Evolutionary conservation across 1,139 yeast species (phyloP).

Genomic region (Candida sanyaensis): DNA sequence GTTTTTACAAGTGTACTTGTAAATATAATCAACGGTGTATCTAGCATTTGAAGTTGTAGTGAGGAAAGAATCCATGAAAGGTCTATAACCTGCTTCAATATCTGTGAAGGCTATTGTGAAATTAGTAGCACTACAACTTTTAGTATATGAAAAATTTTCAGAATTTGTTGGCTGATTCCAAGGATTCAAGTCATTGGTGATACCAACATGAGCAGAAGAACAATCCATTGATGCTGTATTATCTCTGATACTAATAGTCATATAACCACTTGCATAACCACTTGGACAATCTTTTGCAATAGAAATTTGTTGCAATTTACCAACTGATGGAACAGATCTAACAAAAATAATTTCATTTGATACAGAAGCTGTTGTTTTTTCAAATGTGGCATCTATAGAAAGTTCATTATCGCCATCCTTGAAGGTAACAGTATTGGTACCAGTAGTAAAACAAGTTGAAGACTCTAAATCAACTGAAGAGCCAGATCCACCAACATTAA

Average conservation of each 20-base stretch:
- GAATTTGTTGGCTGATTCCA: conserved; percentile 20
- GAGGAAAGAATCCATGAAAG: conserved; percentile 15
- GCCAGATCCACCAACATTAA: conserved; percentile 25
- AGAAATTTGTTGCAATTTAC: conserved; percentile 13
- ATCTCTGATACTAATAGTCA: conserved; percentile 18
- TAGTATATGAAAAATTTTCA: conserved; percentile 12
- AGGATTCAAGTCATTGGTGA: conserved; percentile 21
- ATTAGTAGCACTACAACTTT: conserved; percentile 16
- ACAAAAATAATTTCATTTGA: not conserved
- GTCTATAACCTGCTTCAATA: conserved; percentile 30
- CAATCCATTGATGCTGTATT: conserved; percentile 48
- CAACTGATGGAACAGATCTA: conserved; percentile 15
- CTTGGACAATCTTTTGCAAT: conserved; percentile 23
- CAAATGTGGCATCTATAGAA: not conserved
- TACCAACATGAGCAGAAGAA: conserved; percentile 17
- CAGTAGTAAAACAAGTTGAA: conserved; percentile 20
- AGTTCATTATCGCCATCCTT: conserved; percentile 19
- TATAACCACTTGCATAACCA: conserved; percentile 41
- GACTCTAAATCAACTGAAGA: conserved; percentile 16
- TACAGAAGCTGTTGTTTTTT: conserved; percentile 1
- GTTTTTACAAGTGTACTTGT: not conserved
- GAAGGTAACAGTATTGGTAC: conserved; percentile 25
- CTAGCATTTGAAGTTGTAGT: not conserved
- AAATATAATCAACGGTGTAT: not conserved
- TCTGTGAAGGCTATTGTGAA: conserved; percentile 17